Conservation (phyloP, 805 yeast species). For the Suhomyces faveliae region DNA sequence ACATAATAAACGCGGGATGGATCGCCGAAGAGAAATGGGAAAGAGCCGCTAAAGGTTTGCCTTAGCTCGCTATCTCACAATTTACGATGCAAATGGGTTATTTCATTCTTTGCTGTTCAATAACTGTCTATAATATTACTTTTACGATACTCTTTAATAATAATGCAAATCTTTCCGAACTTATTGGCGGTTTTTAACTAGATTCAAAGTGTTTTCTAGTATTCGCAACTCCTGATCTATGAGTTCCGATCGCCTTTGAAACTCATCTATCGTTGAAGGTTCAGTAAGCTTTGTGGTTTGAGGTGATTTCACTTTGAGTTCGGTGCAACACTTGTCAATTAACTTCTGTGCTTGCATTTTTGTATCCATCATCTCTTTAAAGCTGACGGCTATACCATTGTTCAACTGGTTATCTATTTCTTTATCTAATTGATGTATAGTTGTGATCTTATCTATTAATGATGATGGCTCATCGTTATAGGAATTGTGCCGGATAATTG, state of each 20-base stretch:
- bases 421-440: conserved; percentile 38
- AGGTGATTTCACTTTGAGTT: neutral
- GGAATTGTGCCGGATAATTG: conserved; percentile 28
- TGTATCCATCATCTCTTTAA: conserved; percentile 13
- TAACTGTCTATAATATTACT: neutral
- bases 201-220: conserved; percentile 53
- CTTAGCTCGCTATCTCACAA: conserved; percentile 13
- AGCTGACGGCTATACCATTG: conserved; percentile 27
- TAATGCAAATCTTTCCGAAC: neutral
- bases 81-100: neutral
- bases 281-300: neutral
- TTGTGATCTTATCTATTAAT: conserved; percentile 30
- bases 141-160: neutral
- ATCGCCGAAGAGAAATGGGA: conserved; percentile 73
- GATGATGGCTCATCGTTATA: conserved; percentile 16
- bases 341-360: conserved; percentile 12
- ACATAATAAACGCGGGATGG: conserved; percentile 85
- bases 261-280: conserved; percentile 6
- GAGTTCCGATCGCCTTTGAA: conserved; percentile 52
- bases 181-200: conserved; percentile 12
- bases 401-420: conserved; percentile 38
- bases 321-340: conserved; percentile 8
- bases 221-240: conserved; percentile 72
- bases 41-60: conserved; percentile 42
- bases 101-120: neutral